phyloP scores from a whole-genome alignment of 768 basidiomycete genomes.

The Rhizopogon vesiculosus region DNA sequence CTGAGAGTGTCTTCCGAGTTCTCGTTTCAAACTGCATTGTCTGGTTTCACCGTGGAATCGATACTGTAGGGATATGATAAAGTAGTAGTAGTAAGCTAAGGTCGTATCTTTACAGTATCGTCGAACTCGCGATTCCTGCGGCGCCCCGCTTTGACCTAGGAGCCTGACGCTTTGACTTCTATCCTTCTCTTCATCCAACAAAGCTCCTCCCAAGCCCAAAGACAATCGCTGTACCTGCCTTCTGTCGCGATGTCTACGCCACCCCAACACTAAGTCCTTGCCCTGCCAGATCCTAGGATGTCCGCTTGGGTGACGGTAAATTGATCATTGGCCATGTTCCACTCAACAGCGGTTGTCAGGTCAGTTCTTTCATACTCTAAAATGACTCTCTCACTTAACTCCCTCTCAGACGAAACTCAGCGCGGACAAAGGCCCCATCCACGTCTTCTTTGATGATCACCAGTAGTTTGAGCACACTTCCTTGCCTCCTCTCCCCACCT shows the following conservation, averaged over 20 bases:
- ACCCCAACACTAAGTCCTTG: slow-evolving; percentile 5
- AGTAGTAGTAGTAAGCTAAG: too few relatives aligned
- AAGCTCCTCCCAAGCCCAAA: slow-evolving; percentile 49
- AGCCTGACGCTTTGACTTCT: not conserved
- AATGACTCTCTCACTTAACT: slow-evolving; percentile 3
- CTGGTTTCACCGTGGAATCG: too few relatives aligned
- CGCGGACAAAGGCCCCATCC: slow-evolving; percentile 73
- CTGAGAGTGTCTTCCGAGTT: too few relatives aligned
- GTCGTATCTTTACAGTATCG: too few relatives aligned
- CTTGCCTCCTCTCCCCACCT: slow-evolving; percentile 34
- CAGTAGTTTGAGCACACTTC: slow-evolving; percentile 73
- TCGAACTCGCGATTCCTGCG: too few relatives aligned
- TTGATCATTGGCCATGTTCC: slow-evolving; percentile 10
- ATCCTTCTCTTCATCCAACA: slow-evolving; percentile 7
- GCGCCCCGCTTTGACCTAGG: too few relatives aligned
- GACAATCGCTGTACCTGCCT: slow-evolving; percentile 70
- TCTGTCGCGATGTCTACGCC: too few relatives aligned
- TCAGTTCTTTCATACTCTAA: slow-evolving; percentile 10
- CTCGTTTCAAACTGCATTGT: too few relatives aligned
- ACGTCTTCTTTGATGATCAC: slow-evolving; percentile 83
- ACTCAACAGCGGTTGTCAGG: slow-evolving; percentile 25
- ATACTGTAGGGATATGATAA: too few relatives aligned
- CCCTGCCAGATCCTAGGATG: slow-evolving; percentile 78
- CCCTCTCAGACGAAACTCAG: slow-evolving; percentile 60
- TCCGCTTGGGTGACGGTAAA: slow-evolving; percentile 60